These are phyloP conservation scores for Suillus fuscotomentosus DNA, from an alignment of 768 basidiomycete genomes.

Conservation along the genomic window DNA sequence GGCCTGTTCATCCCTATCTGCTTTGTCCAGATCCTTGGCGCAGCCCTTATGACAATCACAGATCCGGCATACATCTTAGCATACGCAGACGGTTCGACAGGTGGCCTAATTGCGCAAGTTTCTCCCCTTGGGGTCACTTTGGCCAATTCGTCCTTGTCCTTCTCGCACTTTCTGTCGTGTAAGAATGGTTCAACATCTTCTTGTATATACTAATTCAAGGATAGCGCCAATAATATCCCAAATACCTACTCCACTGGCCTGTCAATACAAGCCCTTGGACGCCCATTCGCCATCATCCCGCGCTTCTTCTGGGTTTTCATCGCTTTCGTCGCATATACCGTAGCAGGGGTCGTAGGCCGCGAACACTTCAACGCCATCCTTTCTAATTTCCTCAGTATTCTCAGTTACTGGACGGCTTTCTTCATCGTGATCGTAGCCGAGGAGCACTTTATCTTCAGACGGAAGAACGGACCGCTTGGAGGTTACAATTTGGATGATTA, in stretches of 20 bases:
- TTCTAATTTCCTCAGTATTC: slow-evolving; percentile 40
- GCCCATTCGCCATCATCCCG: slow-evolving; percentile 41
- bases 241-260: slow-evolving; percentile 48
- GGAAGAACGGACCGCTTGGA: slow-evolving; percentile 36
- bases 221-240: slow-evolving; percentile 39
- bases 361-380: slow-evolving; percentile 45
- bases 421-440: slow-evolving; percentile 45
- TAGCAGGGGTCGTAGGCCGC: slow-evolving; percentile 41
- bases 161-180: slow-evolving; percentile 42
- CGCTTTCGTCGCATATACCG: slow-evolving; percentile 37
- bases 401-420: slow-evolving; percentile 47
- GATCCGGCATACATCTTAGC: slow-evolving; percentile 38
- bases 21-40: slow-evolving; percentile 37
- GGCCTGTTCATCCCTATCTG: slow-evolving; percentile 48
- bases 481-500: slow-evolving; percentile 54
- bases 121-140: slow-evolving; percentile 43
- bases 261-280: slow-evolving; percentile 44
- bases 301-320: slow-evolving; percentile 47
- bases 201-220: neutral
- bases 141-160: slow-evolving; percentile 42
- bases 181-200: neutral
- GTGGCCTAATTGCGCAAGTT: slow-evolving; percentile 43
- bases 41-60: slow-evolving; percentile 42
- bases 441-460: slow-evolving; percentile 48
- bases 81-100: slow-evolving; percentile 39